phyloP scores from a whole-genome alignment of 495 filamentous ascomycete species.

The Tuber calosporum region DNA sequence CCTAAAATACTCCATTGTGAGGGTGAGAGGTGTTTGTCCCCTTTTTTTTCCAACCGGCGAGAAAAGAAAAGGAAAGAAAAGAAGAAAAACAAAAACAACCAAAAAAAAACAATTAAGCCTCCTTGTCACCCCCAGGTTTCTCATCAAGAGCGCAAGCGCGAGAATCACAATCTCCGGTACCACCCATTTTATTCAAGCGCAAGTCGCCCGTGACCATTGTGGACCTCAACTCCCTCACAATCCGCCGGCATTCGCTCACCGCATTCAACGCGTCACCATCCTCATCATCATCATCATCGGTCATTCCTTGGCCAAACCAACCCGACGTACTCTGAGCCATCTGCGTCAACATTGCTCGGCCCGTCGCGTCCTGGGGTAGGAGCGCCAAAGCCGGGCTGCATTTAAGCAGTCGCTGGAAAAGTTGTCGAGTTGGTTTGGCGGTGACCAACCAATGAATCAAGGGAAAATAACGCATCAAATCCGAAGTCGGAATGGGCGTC shows the following conservation, averaged over 20 bases:
- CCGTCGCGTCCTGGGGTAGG: conserved; percentile 37
- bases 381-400: conserved; percentile 39
- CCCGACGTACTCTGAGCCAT: conserved; percentile 27
- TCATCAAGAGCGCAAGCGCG: background rate
- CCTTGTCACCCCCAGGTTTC: background rate
- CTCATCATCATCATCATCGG: conserved; percentile 18
- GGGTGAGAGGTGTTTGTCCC: background rate
- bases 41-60: background rate
- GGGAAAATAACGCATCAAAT: conserved; percentile 37
- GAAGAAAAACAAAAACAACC: background rate
- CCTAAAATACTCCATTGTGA: background rate
- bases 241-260: background rate
- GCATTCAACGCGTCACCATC: background rate
- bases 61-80: background rate
- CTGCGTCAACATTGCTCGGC: conserved; percentile 35
- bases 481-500: conserved; percentile 37
- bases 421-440: conserved; percentile 36
- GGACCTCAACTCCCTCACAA: background rate
- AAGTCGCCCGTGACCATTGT: background rate
- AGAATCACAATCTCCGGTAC: background rate
- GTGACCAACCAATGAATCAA: conserved; percentile 39
- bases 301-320: conserved; percentile 23
- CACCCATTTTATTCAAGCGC: background rate
- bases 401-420: conserved; percentile 38
- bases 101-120: background rate